Conservation (phyloP, 257 asterid species). For the Echium plantagineum region DNA sequence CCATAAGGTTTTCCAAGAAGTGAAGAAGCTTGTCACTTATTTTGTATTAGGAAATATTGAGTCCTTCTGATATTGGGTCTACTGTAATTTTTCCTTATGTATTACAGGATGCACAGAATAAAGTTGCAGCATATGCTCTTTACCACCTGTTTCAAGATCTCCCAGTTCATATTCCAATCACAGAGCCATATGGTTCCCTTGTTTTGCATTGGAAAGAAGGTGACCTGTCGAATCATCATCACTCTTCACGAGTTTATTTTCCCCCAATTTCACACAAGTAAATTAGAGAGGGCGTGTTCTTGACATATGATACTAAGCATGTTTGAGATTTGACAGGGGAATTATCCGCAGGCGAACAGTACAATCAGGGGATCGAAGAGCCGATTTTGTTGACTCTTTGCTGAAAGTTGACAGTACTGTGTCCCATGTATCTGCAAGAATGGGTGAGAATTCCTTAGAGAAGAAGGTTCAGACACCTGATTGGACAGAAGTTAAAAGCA, state of each 20-base stretch:
- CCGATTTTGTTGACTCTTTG: constrained; percentile 72
- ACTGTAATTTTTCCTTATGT: constrained; percentile 1
- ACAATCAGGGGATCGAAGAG: constrained; percentile 58
- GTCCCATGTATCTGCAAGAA: constrained; percentile 24
- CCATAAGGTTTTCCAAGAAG: neutral
- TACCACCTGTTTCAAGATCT: constrained; percentile 71
- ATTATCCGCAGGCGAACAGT: constrained; percentile 29
- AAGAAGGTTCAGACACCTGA: constrained; percentile 30
- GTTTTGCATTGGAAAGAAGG: constrained; percentile 84
- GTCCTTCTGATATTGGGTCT: neutral
- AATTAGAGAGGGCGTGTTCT: neutral
- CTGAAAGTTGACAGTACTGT: constrained; percentile 31
- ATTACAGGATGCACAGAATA: constrained; percentile 78
- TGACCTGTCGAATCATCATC: constrained; percentile 11
- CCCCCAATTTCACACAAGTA: neutral
- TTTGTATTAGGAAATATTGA: neutral
- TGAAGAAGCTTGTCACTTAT: neutral
- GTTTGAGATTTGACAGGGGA: constrained; percentile 35
- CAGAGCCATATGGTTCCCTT: constrained; percentile 71
- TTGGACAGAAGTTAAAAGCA: constrained; percentile 17
- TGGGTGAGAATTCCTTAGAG: constrained; percentile 23
- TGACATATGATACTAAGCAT: neutral
- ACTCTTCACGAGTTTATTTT: neutral
- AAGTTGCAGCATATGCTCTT: constrained; percentile 91
- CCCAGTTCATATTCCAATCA: constrained; percentile 74